phyloP scores from a whole-genome alignment of 495 filamentous ascomycete genomes.

The Talaromyces proteolyticus region DNA sequence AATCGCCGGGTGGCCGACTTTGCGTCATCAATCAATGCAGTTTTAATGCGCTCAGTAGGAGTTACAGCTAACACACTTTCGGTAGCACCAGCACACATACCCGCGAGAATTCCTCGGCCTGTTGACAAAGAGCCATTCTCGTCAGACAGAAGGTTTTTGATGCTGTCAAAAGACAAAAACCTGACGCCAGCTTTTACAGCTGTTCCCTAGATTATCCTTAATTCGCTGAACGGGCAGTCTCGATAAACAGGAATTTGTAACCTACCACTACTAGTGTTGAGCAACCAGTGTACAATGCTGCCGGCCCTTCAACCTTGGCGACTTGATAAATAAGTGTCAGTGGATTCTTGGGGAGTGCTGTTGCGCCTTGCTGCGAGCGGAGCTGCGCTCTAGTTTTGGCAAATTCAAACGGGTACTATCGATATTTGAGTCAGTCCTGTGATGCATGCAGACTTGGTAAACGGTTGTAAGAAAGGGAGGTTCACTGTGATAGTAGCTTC shows the following conservation, averaged over 20 bases:
- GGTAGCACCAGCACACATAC: constrained; percentile 56
- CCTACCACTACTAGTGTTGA: constrained; percentile 45
- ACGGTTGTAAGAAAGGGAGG: no score
- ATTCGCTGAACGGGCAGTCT: background rate
- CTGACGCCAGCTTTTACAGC: constrained; percentile 60
- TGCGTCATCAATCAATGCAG: constrained; percentile 64
- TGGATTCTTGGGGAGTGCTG: constrained; percentile 40
- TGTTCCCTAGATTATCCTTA: constrained; percentile 26
- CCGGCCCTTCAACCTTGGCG: constrained; percentile 44
- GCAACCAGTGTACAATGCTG: constrained; percentile 59
- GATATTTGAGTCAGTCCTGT: background rate
- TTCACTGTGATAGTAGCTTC: constrained; percentile 48
- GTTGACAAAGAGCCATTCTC: constrained; percentile 49
- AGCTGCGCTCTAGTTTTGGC: constrained; percentile 62
- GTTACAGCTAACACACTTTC: constrained; percentile 57
- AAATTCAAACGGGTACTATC: constrained; percentile 59
- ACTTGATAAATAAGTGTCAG: constrained; percentile 44
- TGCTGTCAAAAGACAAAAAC: constrained; percentile 59
- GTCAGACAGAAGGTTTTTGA: constrained; percentile 54
- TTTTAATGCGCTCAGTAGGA: constrained; percentile 63
- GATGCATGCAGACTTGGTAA: no score
- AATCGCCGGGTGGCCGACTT: constrained; percentile 40
- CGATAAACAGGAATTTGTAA: background rate
- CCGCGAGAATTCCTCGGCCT: constrained; percentile 48
- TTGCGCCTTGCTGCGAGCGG: constrained; percentile 30